phyloP scores from a whole-genome alignment of 768 basidiomycete genomes.

The Russula emetica region DNA sequence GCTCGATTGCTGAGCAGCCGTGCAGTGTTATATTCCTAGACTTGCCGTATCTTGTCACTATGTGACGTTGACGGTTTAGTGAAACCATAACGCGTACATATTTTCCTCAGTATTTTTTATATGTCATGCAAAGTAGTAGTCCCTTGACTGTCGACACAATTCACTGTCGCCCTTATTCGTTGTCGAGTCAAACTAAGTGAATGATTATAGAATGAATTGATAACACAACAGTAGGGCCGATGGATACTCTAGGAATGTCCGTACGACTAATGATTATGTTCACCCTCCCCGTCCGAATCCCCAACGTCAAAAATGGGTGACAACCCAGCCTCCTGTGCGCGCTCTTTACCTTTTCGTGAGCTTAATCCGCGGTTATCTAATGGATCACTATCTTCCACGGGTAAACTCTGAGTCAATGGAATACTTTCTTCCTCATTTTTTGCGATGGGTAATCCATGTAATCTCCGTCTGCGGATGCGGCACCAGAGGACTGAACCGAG shows the following conservation, averaged over 20 bases:
- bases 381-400: conserved; percentile 28
- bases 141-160: not conserved
- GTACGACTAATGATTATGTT: not conserved
- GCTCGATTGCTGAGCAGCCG: conserved; percentile 43
- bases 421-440: conserved; percentile 60
- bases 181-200: not conserved
- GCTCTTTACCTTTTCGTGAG: conserved; percentile 37
- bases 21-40: conserved; percentile 79
- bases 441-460: conserved; percentile 40
- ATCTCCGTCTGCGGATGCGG: conserved; percentile 49
- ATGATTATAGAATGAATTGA: not conserved
- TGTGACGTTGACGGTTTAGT: conserved; percentile 78
- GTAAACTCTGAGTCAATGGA: conserved; percentile 48
- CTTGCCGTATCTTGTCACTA: conserved; percentile 73
- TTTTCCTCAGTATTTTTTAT: not conserved
- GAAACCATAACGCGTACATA: conserved; percentile 77
- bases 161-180: not conserved
- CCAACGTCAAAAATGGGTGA: conserved; percentile 45
- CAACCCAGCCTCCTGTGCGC: conserved; percentile 32
- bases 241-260: not conserved
- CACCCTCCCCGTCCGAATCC: conserved; percentile 42
- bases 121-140: not conserved
- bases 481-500: conserved; percentile 80
- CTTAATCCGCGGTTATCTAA: conserved; percentile 22
- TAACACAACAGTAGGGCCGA: not conserved